Evolutionary conservation across 129 eudicot species (phyloP), one percentile per base, ranked within the genome.

Genomic region (Saussurea involucrata): DNA sequence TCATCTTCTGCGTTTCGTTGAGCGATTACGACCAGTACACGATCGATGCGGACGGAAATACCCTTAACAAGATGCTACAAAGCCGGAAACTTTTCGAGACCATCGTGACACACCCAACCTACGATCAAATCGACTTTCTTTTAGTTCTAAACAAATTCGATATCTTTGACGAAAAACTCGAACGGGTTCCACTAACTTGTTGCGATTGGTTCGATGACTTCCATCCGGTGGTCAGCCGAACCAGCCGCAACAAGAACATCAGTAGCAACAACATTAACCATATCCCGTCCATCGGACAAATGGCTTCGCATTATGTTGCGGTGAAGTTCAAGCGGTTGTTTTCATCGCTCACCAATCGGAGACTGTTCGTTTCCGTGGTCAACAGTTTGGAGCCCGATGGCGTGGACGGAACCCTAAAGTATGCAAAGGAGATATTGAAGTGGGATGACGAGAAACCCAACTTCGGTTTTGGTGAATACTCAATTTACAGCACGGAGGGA

Each of bases 191-290:
- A 3, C 34, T 95, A 74, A 88, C 87, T 7, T 72, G 68, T 40
- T 95, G 99, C 37, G 97, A 92, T 8, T 95, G 99, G 99, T 95
- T 95, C 65, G 77, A 76, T 68, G 99, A 95, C 76, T 95, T 92
- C 76, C 86, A 82, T 32, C 99, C 99, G 0, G 66, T 95, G 78
- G 81, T 90, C 4, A 95, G 97, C 81, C 89, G 85, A 0, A 82
- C 85, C 69, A 90, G 88, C 32, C 82, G 83, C 33, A 76, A 84
- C 66, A 73, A 80, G 80, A 87, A 63, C 82, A 83, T 80, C 37
- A 85, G 85, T 49, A 89, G 85, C 85, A 81, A 31, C 86, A 87
- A 85, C 82, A 88, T 88, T 63, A 86, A 86, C 83, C 83, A 88
- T 49, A 83, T 76, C 57, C 99, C 97, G 6, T 85, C 96, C 7